A percentile compares a stretch with the other conserved stretches of the same genome.
Conservation (phyloP, 306 rosid species). For the Vigna reflexopilosa region DNA sequence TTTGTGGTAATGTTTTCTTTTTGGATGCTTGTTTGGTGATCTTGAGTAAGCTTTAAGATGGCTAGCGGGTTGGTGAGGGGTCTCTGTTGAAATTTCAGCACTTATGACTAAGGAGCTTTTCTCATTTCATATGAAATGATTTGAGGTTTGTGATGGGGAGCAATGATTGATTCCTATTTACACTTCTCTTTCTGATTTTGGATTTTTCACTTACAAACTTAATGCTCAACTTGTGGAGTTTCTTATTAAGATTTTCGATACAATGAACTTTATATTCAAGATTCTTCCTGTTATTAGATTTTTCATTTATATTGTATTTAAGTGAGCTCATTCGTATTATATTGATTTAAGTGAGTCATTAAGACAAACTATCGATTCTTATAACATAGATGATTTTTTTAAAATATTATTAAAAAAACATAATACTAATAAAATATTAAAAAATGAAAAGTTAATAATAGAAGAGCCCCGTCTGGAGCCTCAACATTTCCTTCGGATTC, state of each 20-base stretch:
- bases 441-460: not conserved
- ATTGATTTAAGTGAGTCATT: too few species aligned
- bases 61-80: constrained; percentile 52
- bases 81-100: constrained; percentile 50
- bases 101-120: constrained; percentile 24
- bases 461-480: constrained; percentile 18
- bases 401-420: too few species aligned
- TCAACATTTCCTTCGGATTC: constrained; percentile 10
- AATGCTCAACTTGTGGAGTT: not conserved
- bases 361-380: too few species aligned
- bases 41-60: constrained; percentile 67
- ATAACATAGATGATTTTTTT: too few species aligned
- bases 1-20: constrained; percentile 23
- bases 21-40: constrained; percentile 52
- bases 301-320: too few species aligned
- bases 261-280: too few species aligned
- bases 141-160: constrained; percentile 29
- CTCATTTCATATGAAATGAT: constrained; percentile 20
- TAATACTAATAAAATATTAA: too few species aligned
- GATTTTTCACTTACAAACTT: constrained; percentile 21
- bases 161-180: constrained; percentile 33
- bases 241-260: too few species aligned
- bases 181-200: not conserved
- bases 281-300: too few species aligned
- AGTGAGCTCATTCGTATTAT: too few species aligned